phyloP scores from a whole-genome alignment of 768 basidiomycete genomes.

The Cystofilobasidium capitatum region DNA sequence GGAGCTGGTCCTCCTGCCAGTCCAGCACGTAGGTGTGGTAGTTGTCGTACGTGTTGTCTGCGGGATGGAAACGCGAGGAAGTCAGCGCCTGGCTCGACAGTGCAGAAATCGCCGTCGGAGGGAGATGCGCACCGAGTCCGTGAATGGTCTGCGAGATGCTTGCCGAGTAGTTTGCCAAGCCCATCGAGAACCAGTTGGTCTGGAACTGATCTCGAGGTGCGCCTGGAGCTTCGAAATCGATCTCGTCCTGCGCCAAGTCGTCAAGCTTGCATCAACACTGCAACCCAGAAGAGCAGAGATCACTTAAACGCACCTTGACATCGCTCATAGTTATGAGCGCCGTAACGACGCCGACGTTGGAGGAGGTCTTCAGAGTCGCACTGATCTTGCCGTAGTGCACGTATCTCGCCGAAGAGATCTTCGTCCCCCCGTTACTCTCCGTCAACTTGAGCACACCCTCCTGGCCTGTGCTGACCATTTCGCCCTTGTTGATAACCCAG shows the following conservation, averaged over 20 bases:
- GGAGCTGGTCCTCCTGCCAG: constrained; percentile 28
- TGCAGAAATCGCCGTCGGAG: too few relatives aligned
- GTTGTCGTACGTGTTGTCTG: constrained; percentile 27
- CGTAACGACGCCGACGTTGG: constrained; percentile 70
- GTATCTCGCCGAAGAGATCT: constrained; percentile 68
- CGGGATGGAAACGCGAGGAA: too few relatives aligned
- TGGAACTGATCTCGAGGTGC: constrained; percentile 19
- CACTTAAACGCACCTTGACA: constrained; percentile 44
- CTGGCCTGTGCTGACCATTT: constrained; percentile 54
- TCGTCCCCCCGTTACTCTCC: constrained; percentile 51
- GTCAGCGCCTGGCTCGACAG: too few relatives aligned
- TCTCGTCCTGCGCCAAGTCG: constrained; percentile 43
- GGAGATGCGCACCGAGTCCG: too few relatives aligned
- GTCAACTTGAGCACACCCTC: constrained; percentile 21
- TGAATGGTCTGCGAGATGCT: neutral
- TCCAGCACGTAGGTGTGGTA: constrained; percentile 12
- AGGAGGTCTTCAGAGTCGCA: constrained; percentile 49
- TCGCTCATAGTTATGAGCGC: constrained; percentile 61
- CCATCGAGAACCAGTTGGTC: constrained; percentile 25
- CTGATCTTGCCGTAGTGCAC: constrained; percentile 69
- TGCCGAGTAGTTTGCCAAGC: neutral
- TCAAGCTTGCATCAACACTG: constrained; percentile 15
- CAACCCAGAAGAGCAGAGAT: neutral
- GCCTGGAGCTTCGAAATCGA: constrained; percentile 44
- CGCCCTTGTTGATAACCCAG: constrained; percentile 37